Evolutionary conservation across 306 rosid species (phyloP).

Genomic region (Trifolium dubium): DNA sequence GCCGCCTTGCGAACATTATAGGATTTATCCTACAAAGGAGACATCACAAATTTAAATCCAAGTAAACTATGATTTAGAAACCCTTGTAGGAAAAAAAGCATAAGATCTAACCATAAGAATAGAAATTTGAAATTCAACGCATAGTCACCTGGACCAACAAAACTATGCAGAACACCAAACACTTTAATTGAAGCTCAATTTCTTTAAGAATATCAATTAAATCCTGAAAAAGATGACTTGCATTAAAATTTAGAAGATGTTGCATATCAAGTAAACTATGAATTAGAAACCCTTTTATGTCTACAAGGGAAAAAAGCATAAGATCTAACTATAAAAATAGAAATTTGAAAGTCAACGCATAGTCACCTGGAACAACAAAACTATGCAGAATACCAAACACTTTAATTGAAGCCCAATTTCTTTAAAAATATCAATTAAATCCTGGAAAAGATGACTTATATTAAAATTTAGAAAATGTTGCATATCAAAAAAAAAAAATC

Average conservation of each 20-base stretch:
- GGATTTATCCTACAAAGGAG: conserved; percentile 80
- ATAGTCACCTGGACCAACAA: conserved; percentile 96
- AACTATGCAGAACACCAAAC: conserved; percentile 89
- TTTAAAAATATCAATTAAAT: conserved; percentile 91
- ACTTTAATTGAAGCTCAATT: conserved; percentile 87
- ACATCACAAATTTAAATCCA: conserved; percentile 37
- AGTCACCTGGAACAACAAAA: conserved; percentile 98
- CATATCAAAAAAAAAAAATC: neutral
- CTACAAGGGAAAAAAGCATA: conserved; percentile 55
- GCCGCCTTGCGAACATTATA: conserved; percentile 99
- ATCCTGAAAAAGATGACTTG: conserved; percentile 62
- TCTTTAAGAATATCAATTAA: conserved; percentile 96
- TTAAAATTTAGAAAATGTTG: conserved; percentile 13
- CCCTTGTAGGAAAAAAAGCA: conserved; percentile 54
- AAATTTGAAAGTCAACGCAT: conserved; percentile 27
- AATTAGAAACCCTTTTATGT: conserved; percentile 85
- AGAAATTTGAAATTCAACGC: conserved; percentile 22
- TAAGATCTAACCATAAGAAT: conserved; percentile 46
- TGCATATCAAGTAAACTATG: conserved; percentile 52
- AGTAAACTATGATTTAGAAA: conserved; percentile 51
- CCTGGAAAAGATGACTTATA: conserved; percentile 59
- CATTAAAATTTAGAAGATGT: conserved; percentile 12
- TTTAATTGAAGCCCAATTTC: conserved; percentile 90
- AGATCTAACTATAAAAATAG: conserved; percentile 31
- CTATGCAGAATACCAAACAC: conserved; percentile 89